Base-by-base conservation (phyloP, 2,329 filamentous ascomycete genomes). In the Fusarium sp. region DNA sequence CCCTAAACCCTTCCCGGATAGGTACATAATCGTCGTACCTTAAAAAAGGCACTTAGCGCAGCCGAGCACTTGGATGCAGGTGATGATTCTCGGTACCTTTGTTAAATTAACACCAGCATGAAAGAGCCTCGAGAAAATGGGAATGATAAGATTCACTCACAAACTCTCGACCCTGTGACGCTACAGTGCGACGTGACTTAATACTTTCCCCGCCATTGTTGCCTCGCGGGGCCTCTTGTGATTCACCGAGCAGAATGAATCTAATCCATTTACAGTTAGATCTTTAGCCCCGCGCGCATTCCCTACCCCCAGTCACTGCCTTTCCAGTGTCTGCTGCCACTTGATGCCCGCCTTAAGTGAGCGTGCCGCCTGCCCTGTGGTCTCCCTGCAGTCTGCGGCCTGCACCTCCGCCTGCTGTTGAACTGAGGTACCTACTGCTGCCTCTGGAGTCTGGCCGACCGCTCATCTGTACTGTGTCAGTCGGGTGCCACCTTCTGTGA, bases 361-460 rank as follows among this genome's bases (percentile, higher is more conserved):
- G 57, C 45, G 54, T 71, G 57, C 44, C 46, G 56, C 50, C 54
- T 53, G 51, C 65, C 68, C 71, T 62, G 55, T 62, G 43, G 46
- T 58, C 69, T 68, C 71, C 69, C 28, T 57, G 36, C 38, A 26
- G 62, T 61, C 60, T 66, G 26, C 26, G 10, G 26, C 26, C 26
- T 28, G 56, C 36, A 51, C 55, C 63, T 67, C 65, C 64, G 56
- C 65, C 42, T 56, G 28, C 15, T 32, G 28, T 7, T 32, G 15
- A 38, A n/a, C 21, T 26, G 12, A 32, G 21, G 59, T 36, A 36
- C 21, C 46, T 48, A 48, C 32, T 58, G 58, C 60, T 65, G 65
- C 65, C 65, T 71, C 40, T n/a, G n/a, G n/a, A n/a, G n/a, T n/a
- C n/a, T 61, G 68, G 61, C 67, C 72, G 70, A 73, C 72, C 71